These are phyloP conservation scores for Stylonectria norvegica DNA, from an alignment of 2,329 filamentous ascomycete species.

Conservation along the genomic window DNA sequence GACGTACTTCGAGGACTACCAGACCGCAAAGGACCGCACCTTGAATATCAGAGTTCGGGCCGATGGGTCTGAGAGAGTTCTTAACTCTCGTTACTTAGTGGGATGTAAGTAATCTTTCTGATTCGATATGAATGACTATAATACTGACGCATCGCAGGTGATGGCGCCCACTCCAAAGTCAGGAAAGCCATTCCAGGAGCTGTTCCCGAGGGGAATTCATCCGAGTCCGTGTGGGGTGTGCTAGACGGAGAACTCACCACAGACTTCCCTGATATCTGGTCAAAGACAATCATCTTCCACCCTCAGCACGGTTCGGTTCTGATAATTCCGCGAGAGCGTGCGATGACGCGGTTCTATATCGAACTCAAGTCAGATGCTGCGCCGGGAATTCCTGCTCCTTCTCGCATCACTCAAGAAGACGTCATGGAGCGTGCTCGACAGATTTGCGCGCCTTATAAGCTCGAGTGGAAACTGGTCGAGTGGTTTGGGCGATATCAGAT, in stretches of 20 bases:
- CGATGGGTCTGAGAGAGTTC: constrained; percentile 47
- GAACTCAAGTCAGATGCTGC: constrained; percentile 46
- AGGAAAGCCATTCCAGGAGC: constrained; percentile 56
- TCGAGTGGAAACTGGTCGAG: constrained; percentile 55
- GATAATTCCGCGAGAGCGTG: constrained; percentile 67
- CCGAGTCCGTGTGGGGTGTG: constrained; percentile 62
- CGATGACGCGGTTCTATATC: constrained; percentile 63
- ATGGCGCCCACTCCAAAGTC: constrained; percentile 68
- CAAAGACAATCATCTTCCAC: constrained; percentile 65
- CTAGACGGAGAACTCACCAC: constrained; percentile 67
- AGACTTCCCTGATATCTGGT: constrained; percentile 71
- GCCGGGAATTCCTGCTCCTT: constrained; percentile 15
- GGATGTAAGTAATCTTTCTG: constrained; percentile 50
- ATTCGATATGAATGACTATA: not conserved
- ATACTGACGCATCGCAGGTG: constrained; percentile 38
- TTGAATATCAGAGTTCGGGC: constrained; percentile 46
- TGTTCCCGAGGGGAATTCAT: constrained; percentile 52
- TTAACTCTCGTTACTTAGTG: constrained; percentile 60
- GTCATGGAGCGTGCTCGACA: constrained; percentile 63
- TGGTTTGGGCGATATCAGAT: constrained; percentile 73
- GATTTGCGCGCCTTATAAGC: constrained; percentile 54
- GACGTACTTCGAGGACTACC: constrained; percentile 57
- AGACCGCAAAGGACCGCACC: constrained; percentile 37
- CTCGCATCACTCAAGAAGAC: constrained; percentile 54
- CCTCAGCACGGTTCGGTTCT: constrained; percentile 64